phyloP scores from a whole-genome alignment of 1,284 basidiomycete genomes.

The Boletus sp. region DNA sequence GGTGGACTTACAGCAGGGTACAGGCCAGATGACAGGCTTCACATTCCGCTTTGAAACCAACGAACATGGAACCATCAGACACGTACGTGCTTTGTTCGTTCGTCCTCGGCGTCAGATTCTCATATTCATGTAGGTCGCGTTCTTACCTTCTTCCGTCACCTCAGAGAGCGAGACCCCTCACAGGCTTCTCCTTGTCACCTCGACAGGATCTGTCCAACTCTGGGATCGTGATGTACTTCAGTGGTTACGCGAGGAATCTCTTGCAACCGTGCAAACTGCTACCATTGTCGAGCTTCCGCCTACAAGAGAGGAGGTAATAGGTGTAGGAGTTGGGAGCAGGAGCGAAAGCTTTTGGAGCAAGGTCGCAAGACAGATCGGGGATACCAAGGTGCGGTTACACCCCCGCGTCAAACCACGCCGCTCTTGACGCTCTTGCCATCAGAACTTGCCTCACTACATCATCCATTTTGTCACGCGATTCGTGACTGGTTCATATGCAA shows the following conservation, averaged over 20 bases:
- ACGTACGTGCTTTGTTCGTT: slow-evolving; percentile 44
- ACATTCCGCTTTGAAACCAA: slow-evolving; percentile 71
- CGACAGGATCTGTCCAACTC: slow-evolving; percentile 75
- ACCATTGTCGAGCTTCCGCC: slow-evolving; percentile 82
- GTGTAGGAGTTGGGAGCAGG: slow-evolving; percentile 2
- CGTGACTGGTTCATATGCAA: slow-evolving; percentile 62
- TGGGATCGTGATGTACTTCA: slow-evolving; percentile 61
- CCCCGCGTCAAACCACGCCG: background rate
- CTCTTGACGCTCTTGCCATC: background rate
- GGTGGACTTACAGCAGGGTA: slow-evolving; percentile 49
- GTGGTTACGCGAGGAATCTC: slow-evolving; percentile 84
- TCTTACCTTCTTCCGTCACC: slow-evolving; percentile 42
- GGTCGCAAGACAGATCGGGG: slow-evolving; percentile 55
- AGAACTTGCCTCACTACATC: slow-evolving; percentile 74
- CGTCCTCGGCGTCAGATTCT: background rate
- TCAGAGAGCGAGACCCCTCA: slow-evolving; percentile 33
- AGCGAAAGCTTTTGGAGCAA: slow-evolving; percentile 55
- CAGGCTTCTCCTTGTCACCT: slow-evolving; percentile 64
- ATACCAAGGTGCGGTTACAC: slow-evolving; percentile 50
- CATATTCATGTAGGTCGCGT: slow-evolving; percentile 43
- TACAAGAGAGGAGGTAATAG: slow-evolving; percentile 17
- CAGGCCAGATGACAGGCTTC: slow-evolving; percentile 58
- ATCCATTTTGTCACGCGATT: slow-evolving; percentile 69
- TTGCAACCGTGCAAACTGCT: slow-evolving; percentile 62
- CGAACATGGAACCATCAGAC: slow-evolving; percentile 67